These are phyloP conservation scores for Melampsora occidentalis DNA, from an alignment of 1,284 basidiomycete genomes.

Conservation along the genomic window DNA sequence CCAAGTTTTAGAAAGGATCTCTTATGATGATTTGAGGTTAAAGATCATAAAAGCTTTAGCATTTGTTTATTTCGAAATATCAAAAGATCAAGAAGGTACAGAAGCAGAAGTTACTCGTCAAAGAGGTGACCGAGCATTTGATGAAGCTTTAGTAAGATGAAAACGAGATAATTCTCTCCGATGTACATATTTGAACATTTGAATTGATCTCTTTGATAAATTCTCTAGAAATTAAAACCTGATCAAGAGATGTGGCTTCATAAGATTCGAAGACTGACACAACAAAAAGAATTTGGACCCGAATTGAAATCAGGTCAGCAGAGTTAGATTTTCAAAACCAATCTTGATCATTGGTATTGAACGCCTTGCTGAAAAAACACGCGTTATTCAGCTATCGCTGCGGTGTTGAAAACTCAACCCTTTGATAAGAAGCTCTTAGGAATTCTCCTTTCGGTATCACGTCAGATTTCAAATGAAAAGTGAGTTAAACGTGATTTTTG, in stretches of 20 bases:
- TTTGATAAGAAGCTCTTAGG: slow-evolving; percentile 27
- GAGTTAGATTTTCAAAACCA: background rate
- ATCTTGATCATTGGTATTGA: background rate
- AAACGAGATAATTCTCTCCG: background rate
- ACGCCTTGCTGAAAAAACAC: background rate
- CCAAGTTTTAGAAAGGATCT: background rate
- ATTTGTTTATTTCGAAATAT: slow-evolving; percentile 28
- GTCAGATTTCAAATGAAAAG: slow-evolving; percentile 33
- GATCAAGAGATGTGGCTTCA: slow-evolving; percentile 38
- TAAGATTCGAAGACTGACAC: slow-evolving; percentile 20
- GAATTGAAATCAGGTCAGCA: slow-evolving; percentile 33
- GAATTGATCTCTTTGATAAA: background rate
- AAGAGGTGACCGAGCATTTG: slow-evolving; percentile 40
- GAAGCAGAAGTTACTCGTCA: slow-evolving; percentile 13
- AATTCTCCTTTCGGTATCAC: slow-evolving; percentile 18
- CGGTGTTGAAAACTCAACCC: slow-evolving; percentile 32
- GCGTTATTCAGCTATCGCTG: slow-evolving; percentile 16
- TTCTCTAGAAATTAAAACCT: slow-evolving; percentile 19
- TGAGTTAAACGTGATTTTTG: background rate
- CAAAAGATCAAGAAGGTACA: slow-evolving; percentile 12
- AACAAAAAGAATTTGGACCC: slow-evolving; percentile 21
- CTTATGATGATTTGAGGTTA: slow-evolving; percentile 22
- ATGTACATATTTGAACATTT: background rate
- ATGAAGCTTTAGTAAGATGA: slow-evolving; percentile 37
- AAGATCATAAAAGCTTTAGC: slow-evolving; percentile 40